Evolutionary conservation across 495 filamentous ascomycete species (phyloP), one percentile per base, ranked within the genome.

Genomic region (Penicillium canariense): DNA sequence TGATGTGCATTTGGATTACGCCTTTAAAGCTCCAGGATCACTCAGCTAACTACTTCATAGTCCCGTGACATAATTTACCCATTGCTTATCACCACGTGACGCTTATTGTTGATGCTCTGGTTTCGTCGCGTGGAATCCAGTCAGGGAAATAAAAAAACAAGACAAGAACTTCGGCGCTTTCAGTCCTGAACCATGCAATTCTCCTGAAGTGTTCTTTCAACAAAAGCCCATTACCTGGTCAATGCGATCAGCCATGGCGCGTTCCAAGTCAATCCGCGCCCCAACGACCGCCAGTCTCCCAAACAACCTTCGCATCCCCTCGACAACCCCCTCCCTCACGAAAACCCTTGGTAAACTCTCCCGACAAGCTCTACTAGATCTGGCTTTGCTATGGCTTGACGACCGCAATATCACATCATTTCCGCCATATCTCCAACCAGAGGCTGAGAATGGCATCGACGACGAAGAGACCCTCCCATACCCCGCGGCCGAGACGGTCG

Each of bases 331-430:
- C 5, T 76, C 83, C 10, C 82, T 90, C 30, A 62, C 77, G 54
- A 87, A 86, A 60, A 72, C 78, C n/a, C 70, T 96, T 11, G 73
- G 70, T 42, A 85, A 84, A 27, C 80, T 95, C 28, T 84, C 88
- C 1, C 84, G 90, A 27, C 71, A 81, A 31, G 83, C 88, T 0
- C 77, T 95, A 7, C 67, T 92, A 12, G 78, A 83, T 2, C 76
- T 96, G 12, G 85, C 79, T 5, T 77, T 88, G 18, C 71, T 82
- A 70, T 96, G 90, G 90, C 81, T 94, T 0, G 79, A 85, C 27
- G 79, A 86, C 22, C 70, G 74, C 48, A 84, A 86, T 46, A 70
- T 81, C 18, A 62, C 77, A 4, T 70, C 78, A n/a, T 85, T 83
- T 25, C 67, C 65, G 9, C 75, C 75, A 25, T 74, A 70, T 23